A percentile compares a stretch with the other conserved stretches of the same genome.
Conservation (phyloP, 169 alveolate genomes). For the Miamiensis avidus region DNA sequence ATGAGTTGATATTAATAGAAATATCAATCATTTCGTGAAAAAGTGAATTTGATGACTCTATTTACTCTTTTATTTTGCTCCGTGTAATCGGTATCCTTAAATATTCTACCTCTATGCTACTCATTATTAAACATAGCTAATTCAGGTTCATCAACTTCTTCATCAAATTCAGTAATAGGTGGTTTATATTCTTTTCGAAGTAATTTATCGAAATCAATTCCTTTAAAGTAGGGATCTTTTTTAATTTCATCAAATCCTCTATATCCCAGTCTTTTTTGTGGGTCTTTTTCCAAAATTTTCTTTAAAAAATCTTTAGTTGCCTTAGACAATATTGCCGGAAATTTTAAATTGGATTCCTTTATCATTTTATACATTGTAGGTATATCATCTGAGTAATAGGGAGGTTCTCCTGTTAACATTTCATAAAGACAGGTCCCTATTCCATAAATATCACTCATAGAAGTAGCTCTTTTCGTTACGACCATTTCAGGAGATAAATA, state of each 20-base stretch:
- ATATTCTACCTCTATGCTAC: neutral
- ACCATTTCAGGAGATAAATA: conserved; percentile 59
- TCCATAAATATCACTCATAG: conserved; percentile 58
- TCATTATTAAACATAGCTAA: conserved; percentile 15
- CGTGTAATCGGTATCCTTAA: neutral
- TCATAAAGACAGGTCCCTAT: conserved; percentile 54
- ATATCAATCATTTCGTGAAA: too few species aligned
- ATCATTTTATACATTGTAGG: conserved; percentile 19
- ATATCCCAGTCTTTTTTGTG: conserved; percentile 31
- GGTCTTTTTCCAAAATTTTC: conserved; percentile 34
- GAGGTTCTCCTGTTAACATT: conserved; percentile 45
- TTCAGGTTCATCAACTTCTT: conserved; percentile 44
- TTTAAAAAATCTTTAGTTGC: conserved; percentile 29
- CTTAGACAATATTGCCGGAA: conserved; percentile 14
- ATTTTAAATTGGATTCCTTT: conserved; percentile 4
- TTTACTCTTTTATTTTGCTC: neutral
- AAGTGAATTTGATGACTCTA: neutral
- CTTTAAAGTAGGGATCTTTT: conserved; percentile 25
- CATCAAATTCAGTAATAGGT: conserved; percentile 50
- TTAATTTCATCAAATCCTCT: conserved; percentile 31
- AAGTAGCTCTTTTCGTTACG: conserved; percentile 51
- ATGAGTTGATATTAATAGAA: too few species aligned
- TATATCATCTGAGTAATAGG: conserved; percentile 29
- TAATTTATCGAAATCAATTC: conserved; percentile 30
- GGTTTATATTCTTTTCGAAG: conserved; percentile 46